Conservation (phyloP, 1,139 yeast species). For the Yamadazyma dendronema region DNA sequence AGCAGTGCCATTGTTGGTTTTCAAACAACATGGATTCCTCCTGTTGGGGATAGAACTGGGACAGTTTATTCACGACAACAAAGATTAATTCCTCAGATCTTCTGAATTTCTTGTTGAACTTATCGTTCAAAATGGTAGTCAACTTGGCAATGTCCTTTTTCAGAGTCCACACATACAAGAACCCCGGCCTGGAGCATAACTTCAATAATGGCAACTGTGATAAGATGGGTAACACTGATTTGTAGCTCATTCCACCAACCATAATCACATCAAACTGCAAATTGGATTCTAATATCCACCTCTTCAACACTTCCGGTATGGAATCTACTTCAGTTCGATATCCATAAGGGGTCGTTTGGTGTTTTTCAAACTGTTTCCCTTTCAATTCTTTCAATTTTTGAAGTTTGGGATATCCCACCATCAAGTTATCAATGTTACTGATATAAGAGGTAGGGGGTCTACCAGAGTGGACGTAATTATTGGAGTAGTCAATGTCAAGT, state of each 20-base stretch:
- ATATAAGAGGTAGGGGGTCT: constrained; percentile 58
- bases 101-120: constrained; percentile 75
- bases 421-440: constrained; percentile 61
- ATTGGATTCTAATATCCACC: constrained; percentile 57
- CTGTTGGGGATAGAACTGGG: constrained; percentile 55
- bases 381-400: constrained; percentile 66
- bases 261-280: constrained; percentile 83
- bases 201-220: constrained; percentile 66
- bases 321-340: constrained; percentile 46
- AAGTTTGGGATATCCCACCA: constrained; percentile 83
- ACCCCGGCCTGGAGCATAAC: constrained; percentile 81
- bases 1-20: constrained; percentile 84
- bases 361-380: constrained; percentile 41
- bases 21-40: constrained; percentile 26
- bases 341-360: constrained; percentile 67
- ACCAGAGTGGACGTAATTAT: constrained; percentile 63
- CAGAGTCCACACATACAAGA: constrained; percentile 83
- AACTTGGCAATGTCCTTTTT: constrained; percentile 67
- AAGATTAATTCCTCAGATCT: constrained; percentile 84
- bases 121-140: constrained; percentile 53
- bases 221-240: constrained; percentile 63
- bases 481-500: constrained; percentile 64
- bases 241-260: constrained; percentile 76
- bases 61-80: constrained; percentile 57
- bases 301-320: constrained; percentile 54